Base-by-base conservation (phyloP, 192 early-diverging fungal species). In the Linnemannia exigua region DNA sequence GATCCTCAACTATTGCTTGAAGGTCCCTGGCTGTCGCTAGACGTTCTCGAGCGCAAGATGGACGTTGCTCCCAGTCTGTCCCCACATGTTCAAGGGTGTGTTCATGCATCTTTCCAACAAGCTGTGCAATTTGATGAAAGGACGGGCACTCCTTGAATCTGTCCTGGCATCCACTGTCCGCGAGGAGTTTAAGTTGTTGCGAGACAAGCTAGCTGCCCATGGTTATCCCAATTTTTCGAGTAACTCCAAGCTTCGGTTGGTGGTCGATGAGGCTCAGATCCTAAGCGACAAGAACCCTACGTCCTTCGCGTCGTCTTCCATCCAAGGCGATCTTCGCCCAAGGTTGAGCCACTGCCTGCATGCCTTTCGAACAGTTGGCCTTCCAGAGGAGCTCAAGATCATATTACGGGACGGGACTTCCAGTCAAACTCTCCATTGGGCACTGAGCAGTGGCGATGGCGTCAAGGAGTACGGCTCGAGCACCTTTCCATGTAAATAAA, bases 211-310 rank as follows among this genome's bases (percentile, higher is more conserved):
- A 22, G 47, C 72, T 61, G 54, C 28, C 19, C 63, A 22, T 51
- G 22, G 20, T 7, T 80, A 80, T 46, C 79, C 79, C 4, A 80
- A 74, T 68, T 80, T 80, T 31, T 52, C 79, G 37, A 38, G 16
- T 16, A 22, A n/a, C 19, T 52, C 72, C 66, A 74, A 74, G 35
- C 28, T 80, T 17, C 54, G 61, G 8, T 72, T 80, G 25, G 71
- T 73, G 31, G 61, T 80, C 14, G 79, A 80, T n/a, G 79, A 80
- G 41, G 71, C 79, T 3, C 79, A 80, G 72, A 69, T 80, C 67
- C 79, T 80, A 22, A 31, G 72, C 35, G 79, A 80, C n/a, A 41
- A 52, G 28, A 63, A 71, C 41, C 19, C 16, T 51, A 58, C 20
- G 14, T 20, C n/a, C 35, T 75, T 80, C 51, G 31, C 35, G 47